Percentiles rank a stretch among this genome's conserved stretches.
These are phyloP conservation scores for Candida smagusa DNA, from an alignment of 1,139 yeast genomes.

Conservation along the genomic window DNA sequence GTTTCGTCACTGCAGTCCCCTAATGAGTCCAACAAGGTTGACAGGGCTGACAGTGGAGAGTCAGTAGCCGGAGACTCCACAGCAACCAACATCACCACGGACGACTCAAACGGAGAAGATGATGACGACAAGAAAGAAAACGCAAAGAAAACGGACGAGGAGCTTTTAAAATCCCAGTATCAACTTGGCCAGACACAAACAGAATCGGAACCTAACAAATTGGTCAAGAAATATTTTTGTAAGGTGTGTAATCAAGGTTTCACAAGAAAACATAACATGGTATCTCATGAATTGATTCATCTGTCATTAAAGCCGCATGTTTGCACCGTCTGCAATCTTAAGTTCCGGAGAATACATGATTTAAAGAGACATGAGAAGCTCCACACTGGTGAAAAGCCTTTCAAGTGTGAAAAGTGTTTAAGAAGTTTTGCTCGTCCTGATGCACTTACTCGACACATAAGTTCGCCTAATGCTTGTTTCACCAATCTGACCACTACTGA, in stretches of 20 bases:
- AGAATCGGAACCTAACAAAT: neutral
- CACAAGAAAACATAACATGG: slow-evolving; percentile 71
- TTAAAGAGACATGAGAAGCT: slow-evolving; percentile 70
- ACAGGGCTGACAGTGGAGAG: too few species aligned
- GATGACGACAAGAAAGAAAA: neutral
- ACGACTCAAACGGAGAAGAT: slow-evolving; percentile 6
- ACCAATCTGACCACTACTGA: slow-evolving; percentile 8
- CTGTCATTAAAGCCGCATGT: slow-evolving; percentile 63
- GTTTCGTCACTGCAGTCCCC: too few species aligned
- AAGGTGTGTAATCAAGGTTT: slow-evolving; percentile 59
- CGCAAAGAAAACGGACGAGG: slow-evolving; percentile 3
- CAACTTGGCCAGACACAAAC: too few species aligned
- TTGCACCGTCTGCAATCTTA: slow-evolving; percentile 61
- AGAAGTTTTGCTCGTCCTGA: slow-evolving; percentile 74
- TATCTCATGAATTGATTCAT: slow-evolving; percentile 70
- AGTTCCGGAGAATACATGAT: slow-evolving; percentile 73
- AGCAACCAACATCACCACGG: slow-evolving; percentile 4
- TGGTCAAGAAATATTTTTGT: slow-evolving; percentile 42
- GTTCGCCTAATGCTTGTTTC: slow-evolving; percentile 42
- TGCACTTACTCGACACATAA: slow-evolving; percentile 65
- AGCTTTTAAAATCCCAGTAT: slow-evolving; percentile 23
- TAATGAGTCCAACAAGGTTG: too few species aligned
- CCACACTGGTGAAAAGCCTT: slow-evolving; percentile 77
- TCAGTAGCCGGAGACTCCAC: slow-evolving; percentile 1
- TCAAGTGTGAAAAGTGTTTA: slow-evolving; percentile 57